phyloP scores from a whole-genome alignment of 371 early-diverging fungal species.

The Actinomortierella wolfii region DNA sequence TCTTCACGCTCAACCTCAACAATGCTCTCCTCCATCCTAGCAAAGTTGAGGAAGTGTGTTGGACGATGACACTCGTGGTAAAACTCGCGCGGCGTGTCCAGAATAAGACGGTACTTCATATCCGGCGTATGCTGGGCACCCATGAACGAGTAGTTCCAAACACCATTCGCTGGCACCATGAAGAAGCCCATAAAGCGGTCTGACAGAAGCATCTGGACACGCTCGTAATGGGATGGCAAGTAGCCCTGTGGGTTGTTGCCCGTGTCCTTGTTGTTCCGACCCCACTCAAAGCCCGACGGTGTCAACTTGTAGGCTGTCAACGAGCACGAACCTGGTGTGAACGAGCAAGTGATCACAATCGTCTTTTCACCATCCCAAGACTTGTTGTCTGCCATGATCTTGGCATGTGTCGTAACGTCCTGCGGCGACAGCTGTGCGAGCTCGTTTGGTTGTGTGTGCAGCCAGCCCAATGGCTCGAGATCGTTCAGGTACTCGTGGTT shows the following conservation, averaged over 20 bases:
- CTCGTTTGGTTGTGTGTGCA: constrained; percentile 97
- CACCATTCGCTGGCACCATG: constrained; percentile 93
- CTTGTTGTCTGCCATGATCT: constrained; percentile 84
- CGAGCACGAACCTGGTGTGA: constrained; percentile 97
- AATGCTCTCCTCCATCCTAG: constrained; percentile 74
- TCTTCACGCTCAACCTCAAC: constrained; percentile 77
- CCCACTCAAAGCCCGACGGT: constrained; percentile 96
- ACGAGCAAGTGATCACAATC: constrained; percentile 89
- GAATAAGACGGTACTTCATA: constrained; percentile 87
- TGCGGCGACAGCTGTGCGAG: constrained; percentile 89
- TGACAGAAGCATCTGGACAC: constrained; percentile 93
- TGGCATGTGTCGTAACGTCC: constrained; percentile 91
- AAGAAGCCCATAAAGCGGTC: constrained; percentile 97
- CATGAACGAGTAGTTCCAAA: constrained; percentile 98
- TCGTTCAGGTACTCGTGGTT: constrained; percentile 90
- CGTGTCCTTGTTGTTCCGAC: constrained; percentile 78
- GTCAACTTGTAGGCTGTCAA: constrained; percentile 95
- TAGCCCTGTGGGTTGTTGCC: constrained; percentile 88
- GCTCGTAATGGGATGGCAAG: constrained; percentile 87
- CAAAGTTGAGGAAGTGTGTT: constrained; percentile 95
- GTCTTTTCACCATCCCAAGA: constrained; percentile 96
- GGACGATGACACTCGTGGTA: constrained; percentile 97
- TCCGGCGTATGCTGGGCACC: constrained; percentile 89
- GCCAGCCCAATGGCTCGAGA: constrained; percentile 97
- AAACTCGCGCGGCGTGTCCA: constrained; percentile 95